Evolutionary conservation across 139 green algal genomes (phyloP), one percentile per base, ranked within the genome.

Genomic region (Zygnema circumcarinatum): DNA sequence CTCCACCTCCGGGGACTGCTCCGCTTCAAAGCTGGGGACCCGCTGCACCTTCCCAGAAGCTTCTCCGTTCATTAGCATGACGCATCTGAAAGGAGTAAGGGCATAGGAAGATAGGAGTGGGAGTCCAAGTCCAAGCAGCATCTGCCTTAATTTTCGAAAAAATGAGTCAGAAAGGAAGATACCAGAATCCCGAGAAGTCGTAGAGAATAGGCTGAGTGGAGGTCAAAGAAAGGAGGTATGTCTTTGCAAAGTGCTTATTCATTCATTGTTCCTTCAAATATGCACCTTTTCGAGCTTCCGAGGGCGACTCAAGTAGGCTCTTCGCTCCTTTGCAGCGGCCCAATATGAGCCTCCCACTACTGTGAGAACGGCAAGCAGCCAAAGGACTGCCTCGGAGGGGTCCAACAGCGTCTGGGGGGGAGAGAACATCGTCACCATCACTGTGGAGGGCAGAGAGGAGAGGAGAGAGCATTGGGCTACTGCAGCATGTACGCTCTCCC

Each of bases 301-400:
- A 25, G 69, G 36, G 7, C 16, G 3, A 39, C 16, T 39, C 35
- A 78, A 41, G 16, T 52, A 78, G 35, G 35, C 36, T 11, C 69
- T 3, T 39, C 1, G 29, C 39, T 84, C 76, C 76, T 84, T 62
- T 75, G 76, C 35, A 0, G 76, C 76, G n/a, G 83, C 36, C 83
- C 83, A 84, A 31, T 38, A 83, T 35, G 83, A 54, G 16, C 25
- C 83, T 20, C 36, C 83, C 35, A 90, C 75, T 3, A 90, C 76
- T 21, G 85, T 87, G 32, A 29, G n/a, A 41, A 86, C 76, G 21
- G 85, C 85, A 21, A 90, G 38, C 2, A 86, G 31, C 85, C 85
- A 90, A 2, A 90, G 85, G 22, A 89, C 2, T 31, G 39, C 11
- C 40, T 81, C 84, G 0, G 67, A 39, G 20, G 42, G 1, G 47